Base-by-base conservation (phyloP, 352 stramenopile species). In the Blastocystis sp. region DNA sequence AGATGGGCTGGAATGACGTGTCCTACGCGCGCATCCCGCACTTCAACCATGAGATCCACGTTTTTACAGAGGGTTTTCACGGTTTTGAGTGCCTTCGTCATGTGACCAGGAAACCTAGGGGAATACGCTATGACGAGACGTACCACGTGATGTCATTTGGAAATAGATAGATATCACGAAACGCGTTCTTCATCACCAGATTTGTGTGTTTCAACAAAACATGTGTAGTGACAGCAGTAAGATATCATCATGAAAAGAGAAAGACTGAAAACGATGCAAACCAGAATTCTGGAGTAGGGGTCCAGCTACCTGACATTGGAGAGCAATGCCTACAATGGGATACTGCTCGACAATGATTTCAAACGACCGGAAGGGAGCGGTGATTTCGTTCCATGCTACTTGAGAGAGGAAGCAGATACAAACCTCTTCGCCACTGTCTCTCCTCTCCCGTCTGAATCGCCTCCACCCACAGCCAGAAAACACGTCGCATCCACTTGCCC, bases 1-100 rank as follows among this genome's bases (percentile, higher is more conserved):
- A 49, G 7, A 75, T 51, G 3, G 8, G 24, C 16, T 21, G 0
- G 11, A 53, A 44, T 14, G 18, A 4, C 6, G 1, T 0, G 14
- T 49, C 4, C 29, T 57, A 85, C 63, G 34, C 75, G 8, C 32
- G 75, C 75, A 56, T 85, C 75, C n/a, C 75, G 51, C 21, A 85
- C 75, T 75, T 85, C 75, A 7, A 85, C 57, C 57, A 85, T 85
- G 8, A 85, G 53, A 76, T 85, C 75, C 21, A 85, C 57, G 44
- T 69, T 61, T 18, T 59, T 48, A 29, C 57, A 85, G 6, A 76
- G 40, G 16, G 36, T 73, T 42, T 85, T 72, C 40, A 85, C 63
- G 18, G 63, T 76, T 24, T 72, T 85, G 11, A 76, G 40, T n/a
- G 75, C 75, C 24, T 76, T 85, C 8, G 75, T 76, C 75, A 85